Evolutionary conservation across 176 grass and related monocot species (phyloP), one percentile per base, ranked within the genome.

Genomic region (Aegilops umbellulata): DNA sequence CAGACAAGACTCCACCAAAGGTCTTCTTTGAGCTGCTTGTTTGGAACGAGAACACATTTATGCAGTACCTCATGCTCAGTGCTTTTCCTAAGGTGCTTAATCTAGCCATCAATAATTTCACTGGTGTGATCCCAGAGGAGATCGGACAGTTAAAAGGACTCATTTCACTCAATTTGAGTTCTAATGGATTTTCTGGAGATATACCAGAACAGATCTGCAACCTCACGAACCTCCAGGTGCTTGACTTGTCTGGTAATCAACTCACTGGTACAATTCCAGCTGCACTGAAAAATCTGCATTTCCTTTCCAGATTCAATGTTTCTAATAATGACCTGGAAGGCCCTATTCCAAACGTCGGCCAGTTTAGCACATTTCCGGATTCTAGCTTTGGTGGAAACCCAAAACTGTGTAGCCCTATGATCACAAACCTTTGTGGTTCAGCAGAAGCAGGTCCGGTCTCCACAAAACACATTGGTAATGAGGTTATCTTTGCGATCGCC

Each of bases 81-180:
- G 41, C 58, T 20, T n/a, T 84, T 11, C 89, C 89, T 25, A 82
- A 78, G 67, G 25, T 79, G 76, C 4, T 91, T 26, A 74, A 80
- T 69, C 76, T 91, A 41, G 35, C 67, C 24, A 85, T 81, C 51
- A 91, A 91, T 55, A 87, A 80, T 12, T 60, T 91, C 58, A 61
- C 31, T 1, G 89, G 86, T 36, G 10, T 5, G 49, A 88, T 91
- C 10, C 89, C 86, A 0, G 15, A 7, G 8, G 13, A 69, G 60
- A 88, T 91, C 23, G 81, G 86, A 61, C 31, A 63, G 77, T 78
- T 91, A 29, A 66, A 84, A 68, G 36, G 17, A 41, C 81, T 91
- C 46, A 1, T 63, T 64, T 72, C 63, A 63, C 70, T 91, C 9
- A 67, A 91, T 30, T 22, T 91, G 42, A 88, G 86, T 70, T 84